Base-by-base conservation (phyloP, 2,329 filamentous ascomycete species). In the Xylaria digitata region DNA sequence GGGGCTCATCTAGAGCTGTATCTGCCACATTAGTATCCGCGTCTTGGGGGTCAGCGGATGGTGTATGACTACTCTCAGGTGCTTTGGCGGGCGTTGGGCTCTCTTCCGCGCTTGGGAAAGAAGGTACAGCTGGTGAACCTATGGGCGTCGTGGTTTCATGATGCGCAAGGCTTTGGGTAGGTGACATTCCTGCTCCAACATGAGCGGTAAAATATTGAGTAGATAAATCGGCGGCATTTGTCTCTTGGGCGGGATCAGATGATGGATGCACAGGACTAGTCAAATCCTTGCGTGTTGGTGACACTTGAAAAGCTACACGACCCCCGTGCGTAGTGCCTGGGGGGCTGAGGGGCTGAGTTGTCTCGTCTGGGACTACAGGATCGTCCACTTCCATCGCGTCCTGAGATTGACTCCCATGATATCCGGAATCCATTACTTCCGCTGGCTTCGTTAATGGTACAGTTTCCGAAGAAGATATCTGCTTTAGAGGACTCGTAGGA, bases 361-460 rank as follows among this genome's bases (percentile, higher is more conserved):
- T 26, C 46, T 77, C 75, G 5, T 71, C 68, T 17, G 63, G 59
- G 8, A 67, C 23, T n/a, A 49, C 34, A 34, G 37, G 40, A 17
- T 74, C 66, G 34, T 78, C 75, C n/a, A 77, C 21, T 8, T 83
- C 81, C 78, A 85, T 81, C n/a, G 80, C 80, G 62, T 89, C 85
- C 60, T 86, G 83, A 2, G 82, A 81, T 72, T 90, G 88, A 72
- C 89, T 91, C 53, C 89, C 90, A 79, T 92, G 88, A 73, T 92
- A 93, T 32, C 91, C 90, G 40, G 91, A 93, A 72, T 93, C 90
- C 1, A 82, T 79, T 52, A 81, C 75, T 21, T 81, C 75, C n/a
- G 76, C 67, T n/a, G 78, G 75, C 8, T 77, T 30, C 15, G 71
- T 61, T n/a, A 72, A 37, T 34, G 63, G 55, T 23, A 63, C 53